Conservation (phyloP, 1,139 yeast species). For the Pichia kudriavzevii region DNA sequence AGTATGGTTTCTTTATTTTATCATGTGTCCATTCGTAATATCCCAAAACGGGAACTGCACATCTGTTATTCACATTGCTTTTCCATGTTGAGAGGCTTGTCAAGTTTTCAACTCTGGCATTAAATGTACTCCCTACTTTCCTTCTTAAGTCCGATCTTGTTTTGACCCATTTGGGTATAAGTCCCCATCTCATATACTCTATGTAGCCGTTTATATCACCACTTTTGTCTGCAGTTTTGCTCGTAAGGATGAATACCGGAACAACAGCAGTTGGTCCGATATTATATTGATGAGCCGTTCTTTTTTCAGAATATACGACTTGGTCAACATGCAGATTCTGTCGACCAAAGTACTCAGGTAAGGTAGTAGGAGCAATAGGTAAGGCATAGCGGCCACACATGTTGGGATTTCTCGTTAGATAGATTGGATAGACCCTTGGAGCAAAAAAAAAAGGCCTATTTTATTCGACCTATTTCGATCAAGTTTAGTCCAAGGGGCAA, state of each 20-base stretch:
- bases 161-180: conserved; percentile 47
- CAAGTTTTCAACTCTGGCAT: conserved; percentile 57
- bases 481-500: no score
- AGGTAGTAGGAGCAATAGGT: conserved; percentile 25
- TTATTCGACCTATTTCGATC: no score
- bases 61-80: conserved; percentile 36
- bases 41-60: conserved; percentile 75
- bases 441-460: no score
- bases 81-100: conserved; percentile 45
- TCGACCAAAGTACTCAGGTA: conserved; percentile 22
- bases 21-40: conserved; percentile 68
- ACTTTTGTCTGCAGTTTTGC: conserved; percentile 40
- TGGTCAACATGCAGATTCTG: conserved; percentile 20
- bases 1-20: conserved; percentile 50
- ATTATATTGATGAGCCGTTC: conserved; percentile 32
- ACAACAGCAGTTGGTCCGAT: conserved; percentile 44
- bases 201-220: not conserved
- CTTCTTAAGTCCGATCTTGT: conserved; percentile 18
- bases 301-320: conserved; percentile 11
- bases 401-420: conserved; percentile 1
- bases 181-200: conserved; percentile 52
- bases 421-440: no score
- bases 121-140: conserved; percentile 36
- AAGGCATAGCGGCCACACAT: conserved; percentile 47
- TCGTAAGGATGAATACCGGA: conserved; percentile 51